Evolutionary conservation across 352 stramenopile genomes (phyloP), one percentile per base, ranked within the genome.

Genomic region (Pythium oligandrum): DNA sequence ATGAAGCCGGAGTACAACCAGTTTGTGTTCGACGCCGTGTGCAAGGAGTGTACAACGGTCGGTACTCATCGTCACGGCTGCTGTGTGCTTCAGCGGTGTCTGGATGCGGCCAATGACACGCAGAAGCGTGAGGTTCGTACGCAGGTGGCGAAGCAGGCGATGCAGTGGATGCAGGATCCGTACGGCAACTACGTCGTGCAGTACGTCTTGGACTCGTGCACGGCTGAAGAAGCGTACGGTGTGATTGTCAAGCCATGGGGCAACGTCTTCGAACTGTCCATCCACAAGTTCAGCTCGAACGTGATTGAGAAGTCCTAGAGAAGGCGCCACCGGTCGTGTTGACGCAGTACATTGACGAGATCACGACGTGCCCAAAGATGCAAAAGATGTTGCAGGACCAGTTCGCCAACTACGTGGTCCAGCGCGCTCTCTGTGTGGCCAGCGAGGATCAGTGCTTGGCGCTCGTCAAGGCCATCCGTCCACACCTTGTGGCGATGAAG

Each of bases 201-300:
- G 76, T 96, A 96, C 59, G 83, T 96, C 47, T 64, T 96, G 48
- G 88, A 96, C 51, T 85, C 86, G 34, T 96, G 88, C 55, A 84
- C 83, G 35, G 63, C 75, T 30, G 82, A 94, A 34, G 84, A 96
- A 49, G 83, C 83, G 11, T 80, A 78, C 30, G 77, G 73, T 48
- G 75, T 96, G 54, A 93, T 93, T 57, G 65, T 79, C 45, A 90
- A 90, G 70, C 85, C 78, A 44, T 54, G 93, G 49, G 94, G 95
- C 55, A 92, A 97, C 59, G 90, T 99, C n/a, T 90, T 88, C 56
- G 77, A 98, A 51, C 84, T 99, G 3, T 97, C 95, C 48, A 92
- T 98, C 56, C 97, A 99, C 64, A 99, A 99, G 64, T 99, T 99
- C 62, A 98, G 88, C 54, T 98, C 92, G 45, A 99, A 99, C 67